Base-by-base conservation (phyloP, 1,284 basidiomycete species). In the Microbotryum saponariae region DNA sequence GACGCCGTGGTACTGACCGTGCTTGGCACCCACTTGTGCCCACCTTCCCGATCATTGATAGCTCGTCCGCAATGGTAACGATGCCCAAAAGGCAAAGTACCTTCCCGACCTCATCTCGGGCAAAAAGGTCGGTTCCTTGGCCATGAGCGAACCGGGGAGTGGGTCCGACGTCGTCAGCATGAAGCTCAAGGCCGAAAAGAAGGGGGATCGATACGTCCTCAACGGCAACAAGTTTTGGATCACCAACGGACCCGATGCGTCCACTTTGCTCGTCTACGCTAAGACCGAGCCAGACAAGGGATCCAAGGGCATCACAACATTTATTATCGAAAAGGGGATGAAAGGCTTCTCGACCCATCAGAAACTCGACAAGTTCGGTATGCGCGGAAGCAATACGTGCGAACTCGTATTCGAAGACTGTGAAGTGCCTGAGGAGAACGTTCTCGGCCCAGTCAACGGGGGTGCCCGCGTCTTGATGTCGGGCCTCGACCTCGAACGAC, bases 201-300 rank as follows among this genome's bases (percentile, higher is more conserved):
- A 87, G 44, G 79, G 83, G 21, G 87, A 84, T 47, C 84, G 86
- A 49, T 96, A 84, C 79, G 78, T 81, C 61, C 75, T 96, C 68
- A 94, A 89, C 71, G 92, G 92, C 1, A 89, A 85, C 71, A 97
- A 96, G 76, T 91, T 91, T 77, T 96, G 91, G 90, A 97, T 97
- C 74, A 97, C 93, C 33, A 97, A 97, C 74, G 91, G 91, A 5
- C 90, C 92, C 1, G 79, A 85, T 29, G 89, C 93, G 2, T 88
- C 86, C 14, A 96, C 91, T 0, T 81, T 96, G 31, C 85, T 97
- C 23, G 89, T 97, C 6, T 97, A 97, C 75, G 92, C 92, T 20
- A 93, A 93, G 77, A 91, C 90, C 6, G 81, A 82, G 14, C 88
- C 88, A 0, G 82, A 84, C 57, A 83, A 81, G 71, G 85, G 83